Percentiles rank a stretch among this genome's conserved stretches.
phyloP scores from a whole-genome alignment of 1,284 basidiomycete species.

The Ceratobasidium papillatum region DNA sequence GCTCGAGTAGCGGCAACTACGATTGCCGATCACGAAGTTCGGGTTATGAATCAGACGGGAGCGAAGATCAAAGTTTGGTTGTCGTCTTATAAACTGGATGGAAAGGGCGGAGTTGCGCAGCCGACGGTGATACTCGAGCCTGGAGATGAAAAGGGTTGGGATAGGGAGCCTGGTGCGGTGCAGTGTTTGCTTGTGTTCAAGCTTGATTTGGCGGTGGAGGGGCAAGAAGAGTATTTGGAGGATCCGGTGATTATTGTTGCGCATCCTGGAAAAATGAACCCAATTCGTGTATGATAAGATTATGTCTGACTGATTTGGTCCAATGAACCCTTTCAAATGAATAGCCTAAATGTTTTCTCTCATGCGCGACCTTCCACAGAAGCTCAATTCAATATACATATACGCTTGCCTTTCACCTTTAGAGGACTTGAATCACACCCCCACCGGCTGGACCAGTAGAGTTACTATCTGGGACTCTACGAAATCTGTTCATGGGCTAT shows the following conservation, averaged over 20 bases:
- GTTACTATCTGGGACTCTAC: no score
- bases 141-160: not conserved
- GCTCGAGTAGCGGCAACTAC: not conserved
- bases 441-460: no score
- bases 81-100: not conserved
- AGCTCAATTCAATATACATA: no score
- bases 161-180: not conserved
- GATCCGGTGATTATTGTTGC: not conserved
- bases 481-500: no score
- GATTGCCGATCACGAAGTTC: not conserved
- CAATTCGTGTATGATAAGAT: not conserved
- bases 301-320: no score
- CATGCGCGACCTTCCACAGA: no score
- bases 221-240: not conserved
- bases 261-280: not conserved
- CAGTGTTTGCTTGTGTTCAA: conserved; percentile 31
- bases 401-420: no score
- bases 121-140: not conserved
- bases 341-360: no score
- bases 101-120: not conserved
- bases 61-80: conserved; percentile 27
- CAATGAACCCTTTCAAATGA: no score
- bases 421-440: no score
- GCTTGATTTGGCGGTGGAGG: not conserved
- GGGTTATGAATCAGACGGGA: conserved; percentile 30